These are phyloP conservation scores for Fusarium cyanostomum DNA, from an alignment of 2,329 filamentous ascomycete genomes.

Conservation along the genomic window DNA sequence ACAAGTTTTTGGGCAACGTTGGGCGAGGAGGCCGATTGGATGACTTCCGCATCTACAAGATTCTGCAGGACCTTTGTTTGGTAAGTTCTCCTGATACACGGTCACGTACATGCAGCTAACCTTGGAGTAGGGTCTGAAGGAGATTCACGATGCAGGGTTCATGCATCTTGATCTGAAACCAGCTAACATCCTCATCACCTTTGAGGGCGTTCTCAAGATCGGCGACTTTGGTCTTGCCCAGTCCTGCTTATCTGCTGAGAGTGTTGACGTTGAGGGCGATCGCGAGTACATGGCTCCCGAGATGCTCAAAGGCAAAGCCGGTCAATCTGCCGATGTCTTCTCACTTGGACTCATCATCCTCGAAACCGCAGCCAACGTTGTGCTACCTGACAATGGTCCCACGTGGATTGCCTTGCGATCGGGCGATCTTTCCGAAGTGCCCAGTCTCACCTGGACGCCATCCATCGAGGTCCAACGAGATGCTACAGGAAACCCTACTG, in stretches of 20 bases:
- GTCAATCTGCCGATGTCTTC: conserved; percentile 93
- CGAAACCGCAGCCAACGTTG: conserved; percentile 93
- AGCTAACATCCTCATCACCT: conserved; percentile 83
- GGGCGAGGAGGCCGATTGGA: conserved; percentile 88
- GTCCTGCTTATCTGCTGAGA: conserved; percentile 76
- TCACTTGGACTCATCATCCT: conserved; percentile 93
- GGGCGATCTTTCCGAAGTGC: conserved; percentile 88
- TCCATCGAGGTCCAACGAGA: conserved; percentile 77
- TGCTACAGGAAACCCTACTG: conserved; percentile 64
- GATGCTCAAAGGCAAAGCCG: conserved; percentile 84
- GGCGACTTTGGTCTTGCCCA: conserved; percentile 88
- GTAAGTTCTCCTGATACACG: conserved; percentile 61
- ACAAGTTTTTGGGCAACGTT: conserved; percentile 83
- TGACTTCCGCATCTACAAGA: conserved; percentile 99
- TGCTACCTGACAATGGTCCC: conserved; percentile 90
- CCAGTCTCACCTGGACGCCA: conserved; percentile 84
- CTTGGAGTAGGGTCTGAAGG: conserved; percentile 76
- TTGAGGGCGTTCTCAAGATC: conserved; percentile 84
- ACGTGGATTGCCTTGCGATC: conserved; percentile 91
- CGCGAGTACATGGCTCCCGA: conserved; percentile 96
- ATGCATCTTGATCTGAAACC: conserved; percentile 88
- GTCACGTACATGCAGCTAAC: conserved; percentile 9
- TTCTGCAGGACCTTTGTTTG: conserved; percentile 84
- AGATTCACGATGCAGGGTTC: conserved; percentile 88
- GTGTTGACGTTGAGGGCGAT: conserved; percentile 91